These are phyloP conservation scores for Pistacia integerrima DNA, from an alignment of 345 rosid genomes.

Conservation along the genomic window DNA sequence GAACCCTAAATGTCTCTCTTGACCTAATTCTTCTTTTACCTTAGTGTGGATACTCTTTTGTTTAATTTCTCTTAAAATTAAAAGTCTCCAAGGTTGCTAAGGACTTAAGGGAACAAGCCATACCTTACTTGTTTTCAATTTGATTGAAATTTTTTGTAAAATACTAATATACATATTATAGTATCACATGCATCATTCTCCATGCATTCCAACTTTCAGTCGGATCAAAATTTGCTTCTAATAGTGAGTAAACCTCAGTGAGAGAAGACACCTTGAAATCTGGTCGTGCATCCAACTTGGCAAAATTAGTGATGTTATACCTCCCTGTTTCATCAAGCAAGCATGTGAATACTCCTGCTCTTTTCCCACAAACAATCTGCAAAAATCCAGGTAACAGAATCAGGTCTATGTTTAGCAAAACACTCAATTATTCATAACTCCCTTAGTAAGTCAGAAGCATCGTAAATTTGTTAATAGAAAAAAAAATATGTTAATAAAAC, in stretches of 20 bases:
- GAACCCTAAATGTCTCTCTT: too few species aligned
- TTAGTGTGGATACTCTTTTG: too few species aligned
- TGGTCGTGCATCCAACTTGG: slow-evolving; percentile 50
- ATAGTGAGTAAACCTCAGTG: slow-evolving; percentile 48
- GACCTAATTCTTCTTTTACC: too few species aligned
- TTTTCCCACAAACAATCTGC: slow-evolving; percentile 86
- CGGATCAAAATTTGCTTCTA: slow-evolving; percentile 66
- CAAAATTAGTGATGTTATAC: slow-evolving; percentile 55
- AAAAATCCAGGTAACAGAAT: slow-evolving; percentile 18
- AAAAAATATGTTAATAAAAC: background rate
- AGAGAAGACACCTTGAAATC: slow-evolving; percentile 81
- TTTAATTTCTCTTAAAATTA: too few species aligned
- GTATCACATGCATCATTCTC: too few species aligned
- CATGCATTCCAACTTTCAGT: too few species aligned
- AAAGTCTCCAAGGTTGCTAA: too few species aligned
- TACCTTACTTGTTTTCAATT: too few species aligned
- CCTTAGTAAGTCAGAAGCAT: background rate
- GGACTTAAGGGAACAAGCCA: too few species aligned
- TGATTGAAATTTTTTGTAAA: too few species aligned
- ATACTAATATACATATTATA: too few species aligned
- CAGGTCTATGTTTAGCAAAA: background rate
- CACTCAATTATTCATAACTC: background rate
- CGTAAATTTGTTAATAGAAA: background rate
- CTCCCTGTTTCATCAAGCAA: slow-evolving; percentile 84
- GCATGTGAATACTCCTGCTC: slow-evolving; percentile 86